Evolutionary conservation across 23 red algal genomes (phyloP).

Genomic region (Gracilaria gracilis): DNA sequence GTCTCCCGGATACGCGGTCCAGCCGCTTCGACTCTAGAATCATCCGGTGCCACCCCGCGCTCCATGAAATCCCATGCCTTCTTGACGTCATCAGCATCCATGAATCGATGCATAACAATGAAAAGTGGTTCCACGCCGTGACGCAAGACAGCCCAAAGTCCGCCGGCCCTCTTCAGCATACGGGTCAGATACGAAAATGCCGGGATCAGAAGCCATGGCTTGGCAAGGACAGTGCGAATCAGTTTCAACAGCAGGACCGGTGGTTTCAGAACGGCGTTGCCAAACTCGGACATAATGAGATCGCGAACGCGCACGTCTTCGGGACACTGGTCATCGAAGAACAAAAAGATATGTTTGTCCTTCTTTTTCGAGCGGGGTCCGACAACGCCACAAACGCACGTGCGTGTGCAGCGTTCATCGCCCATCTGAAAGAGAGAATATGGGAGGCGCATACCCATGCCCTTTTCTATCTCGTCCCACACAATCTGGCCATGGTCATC

Average conservation of each 20-base stretch:
- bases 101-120: slow-evolving; percentile 94
- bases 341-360: slow-evolving; percentile 24
- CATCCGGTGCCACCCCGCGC: slow-evolving; percentile 25
- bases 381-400: slow-evolving; percentile 74
- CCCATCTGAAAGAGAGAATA: slow-evolving; percentile 89
- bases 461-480: slow-evolving; percentile 82
- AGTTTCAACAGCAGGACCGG: slow-evolving; percentile 51
- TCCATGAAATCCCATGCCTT: slow-evolving; percentile 82
- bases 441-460: slow-evolving; percentile 77
- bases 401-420: slow-evolving; percentile 86
- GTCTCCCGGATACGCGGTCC: slow-evolving; percentile 77
- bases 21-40: slow-evolving; percentile 53
- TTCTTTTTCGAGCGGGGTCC: slow-evolving; percentile 24
- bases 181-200: slow-evolving; percentile 43
- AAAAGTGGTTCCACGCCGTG: slow-evolving; percentile 50
- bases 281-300: slow-evolving; percentile 58
- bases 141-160: slow-evolving; percentile 48
- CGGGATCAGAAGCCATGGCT: slow-evolving; percentile 47
- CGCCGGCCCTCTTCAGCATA: slow-evolving; percentile 59
- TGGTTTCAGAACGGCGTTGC: slow-evolving; percentile 60
- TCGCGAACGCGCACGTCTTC: slow-evolving; percentile 67
- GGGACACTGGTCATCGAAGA: slow-evolving; percentile 64
- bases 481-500: slow-evolving; percentile 82
- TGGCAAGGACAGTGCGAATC: slow-evolving; percentile 28
- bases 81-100: slow-evolving; percentile 80